These are phyloP conservation scores for Caryopteris hybrid DNA, from an alignment of 305 asterid species.

Conservation along the genomic window DNA sequence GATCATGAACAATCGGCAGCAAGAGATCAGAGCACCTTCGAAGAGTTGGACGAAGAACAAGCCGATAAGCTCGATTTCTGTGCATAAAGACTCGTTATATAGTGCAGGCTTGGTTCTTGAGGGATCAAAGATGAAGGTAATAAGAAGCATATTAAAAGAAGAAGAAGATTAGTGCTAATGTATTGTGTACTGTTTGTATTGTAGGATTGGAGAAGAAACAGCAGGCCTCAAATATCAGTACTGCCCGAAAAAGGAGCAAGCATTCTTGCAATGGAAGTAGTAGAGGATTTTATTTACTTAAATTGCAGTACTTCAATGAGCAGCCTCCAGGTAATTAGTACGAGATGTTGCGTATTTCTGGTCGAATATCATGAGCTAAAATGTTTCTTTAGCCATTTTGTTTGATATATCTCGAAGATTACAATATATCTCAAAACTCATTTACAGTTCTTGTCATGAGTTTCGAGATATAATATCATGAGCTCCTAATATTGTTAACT, in stretches of 20 bases:
- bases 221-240: conserved; percentile 51
- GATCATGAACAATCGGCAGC: conserved; percentile 54
- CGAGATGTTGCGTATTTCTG: too few relatives aligned
- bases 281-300: conserved; percentile 83
- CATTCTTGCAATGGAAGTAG: conserved; percentile 76
- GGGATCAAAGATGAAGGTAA: conserved; percentile 76
- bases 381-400: too few relatives aligned
- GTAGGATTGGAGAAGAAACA: conserved; percentile 84
- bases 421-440: too few relatives aligned
- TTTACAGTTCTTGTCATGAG: too few relatives aligned
- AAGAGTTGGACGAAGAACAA: conserved; percentile 76
- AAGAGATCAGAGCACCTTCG: conserved; percentile 68
- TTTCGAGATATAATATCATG: too few relatives aligned
- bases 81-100: conserved; percentile 79
- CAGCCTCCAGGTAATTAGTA: conserved; percentile 71
- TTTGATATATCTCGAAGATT: too few relatives aligned
- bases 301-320: conserved; percentile 59
- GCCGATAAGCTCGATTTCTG: conserved; percentile 58
- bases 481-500: too few relatives aligned
- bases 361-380: too few relatives aligned
- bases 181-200: too few relatives aligned
- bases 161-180: too few relatives aligned
- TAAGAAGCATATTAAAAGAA: too few relatives aligned
- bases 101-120: conserved; percentile 53
- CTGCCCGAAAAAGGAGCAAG: conserved; percentile 61